Evolutionary conservation across 139 green algal genomes (phyloP).

Genomic region (Desmodesmus armatus): DNA sequence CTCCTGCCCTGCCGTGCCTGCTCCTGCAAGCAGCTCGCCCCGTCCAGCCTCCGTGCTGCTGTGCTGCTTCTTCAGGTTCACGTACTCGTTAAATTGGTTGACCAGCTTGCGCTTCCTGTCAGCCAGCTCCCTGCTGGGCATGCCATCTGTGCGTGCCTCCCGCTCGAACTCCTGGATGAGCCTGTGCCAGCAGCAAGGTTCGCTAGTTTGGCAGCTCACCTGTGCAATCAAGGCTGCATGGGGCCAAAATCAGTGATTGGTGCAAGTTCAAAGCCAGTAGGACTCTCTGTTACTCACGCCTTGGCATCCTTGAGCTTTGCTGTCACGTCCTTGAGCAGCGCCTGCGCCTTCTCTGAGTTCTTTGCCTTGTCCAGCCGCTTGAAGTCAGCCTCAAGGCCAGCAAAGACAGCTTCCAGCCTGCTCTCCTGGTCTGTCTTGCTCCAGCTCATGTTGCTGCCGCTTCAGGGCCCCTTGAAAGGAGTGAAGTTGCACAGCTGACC

Average conservation of each 20-base stretch:
- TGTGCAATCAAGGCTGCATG: background rate
- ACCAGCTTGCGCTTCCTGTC: conserved; percentile 78
- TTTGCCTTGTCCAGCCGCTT: conserved; percentile 72
- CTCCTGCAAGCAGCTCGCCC: conserved; percentile 58
- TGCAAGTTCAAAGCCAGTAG: background rate
- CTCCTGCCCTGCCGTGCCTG: background rate
- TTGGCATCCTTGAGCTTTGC: conserved; percentile 85
- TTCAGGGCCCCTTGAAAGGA: background rate
- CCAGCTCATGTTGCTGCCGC: conserved; percentile 21
- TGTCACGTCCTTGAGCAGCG: conserved; percentile 78
- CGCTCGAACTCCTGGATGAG: conserved; percentile 94
- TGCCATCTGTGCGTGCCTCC: conserved; percentile 82
- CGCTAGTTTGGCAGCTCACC: background rate
- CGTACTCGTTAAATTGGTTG: conserved; percentile 85
- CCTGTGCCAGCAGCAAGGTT: conserved; percentile 52
- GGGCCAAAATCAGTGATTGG: background rate
- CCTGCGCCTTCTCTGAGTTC: conserved; percentile 71
- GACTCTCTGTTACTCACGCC: conserved; percentile 62
- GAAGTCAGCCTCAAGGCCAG: conserved; percentile 62
- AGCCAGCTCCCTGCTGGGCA: conserved; percentile 71
- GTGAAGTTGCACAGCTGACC: background rate
- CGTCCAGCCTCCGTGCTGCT: conserved; percentile 36
- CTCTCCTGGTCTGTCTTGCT: conserved; percentile 63
- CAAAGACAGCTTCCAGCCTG: conserved; percentile 55
- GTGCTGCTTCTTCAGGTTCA: conserved; percentile 84